Evolutionary conservation across 2,329 filamentous ascomycete genomes (phyloP).

Genomic region (Alternaria atra): DNA sequence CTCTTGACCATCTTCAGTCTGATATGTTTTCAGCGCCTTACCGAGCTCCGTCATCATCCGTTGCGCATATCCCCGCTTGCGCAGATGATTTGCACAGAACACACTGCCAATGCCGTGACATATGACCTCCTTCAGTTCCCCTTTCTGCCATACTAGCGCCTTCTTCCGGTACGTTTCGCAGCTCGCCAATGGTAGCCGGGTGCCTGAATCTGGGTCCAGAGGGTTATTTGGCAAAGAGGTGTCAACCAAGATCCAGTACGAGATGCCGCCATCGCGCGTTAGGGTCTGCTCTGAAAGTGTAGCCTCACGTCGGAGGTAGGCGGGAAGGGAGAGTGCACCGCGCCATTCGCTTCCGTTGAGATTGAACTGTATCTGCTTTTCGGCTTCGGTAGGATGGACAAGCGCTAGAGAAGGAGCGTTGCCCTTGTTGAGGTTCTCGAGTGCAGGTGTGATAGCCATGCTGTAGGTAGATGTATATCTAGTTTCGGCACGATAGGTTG

Average conservation of each 20-base stretch:
- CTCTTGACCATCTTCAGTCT: slow-evolving; percentile 52
- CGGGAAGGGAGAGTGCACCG: slow-evolving; percentile 62
- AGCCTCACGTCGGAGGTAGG: slow-evolving; percentile 67
- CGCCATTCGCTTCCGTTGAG: slow-evolving; percentile 67
- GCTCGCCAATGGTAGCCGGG: slow-evolving; percentile 61
- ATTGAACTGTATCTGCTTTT: slow-evolving; percentile 61
- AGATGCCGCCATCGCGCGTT: slow-evolving; percentile 64
- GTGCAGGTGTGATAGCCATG: slow-evolving; percentile 33
- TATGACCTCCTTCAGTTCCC: slow-evolving; percentile 64
- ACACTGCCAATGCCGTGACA: slow-evolving; percentile 82
- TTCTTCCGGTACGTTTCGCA: slow-evolving; percentile 66
- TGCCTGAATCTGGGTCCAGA: slow-evolving; percentile 47
- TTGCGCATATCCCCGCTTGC: slow-evolving; percentile 78
- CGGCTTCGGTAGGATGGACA: slow-evolving; percentile 63
- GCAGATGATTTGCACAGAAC: slow-evolving; percentile 73
- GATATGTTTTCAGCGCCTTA: slow-evolving; percentile 61
- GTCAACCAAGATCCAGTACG: slow-evolving; percentile 68
- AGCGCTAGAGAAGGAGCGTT: slow-evolving; percentile 63
- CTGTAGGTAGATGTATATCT: background rate
- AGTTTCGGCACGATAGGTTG: background rate
- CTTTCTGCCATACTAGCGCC: slow-evolving; percentile 57
- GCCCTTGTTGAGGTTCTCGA: slow-evolving; percentile 55
- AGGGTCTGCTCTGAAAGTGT: slow-evolving; percentile 61
- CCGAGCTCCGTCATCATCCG: slow-evolving; percentile 79
- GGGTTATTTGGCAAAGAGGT: slow-evolving; percentile 44